These are phyloP conservation scores for Cylindrotheca closterium DNA, from an alignment of 108 stramenopile species.

Conservation along the genomic window DNA sequence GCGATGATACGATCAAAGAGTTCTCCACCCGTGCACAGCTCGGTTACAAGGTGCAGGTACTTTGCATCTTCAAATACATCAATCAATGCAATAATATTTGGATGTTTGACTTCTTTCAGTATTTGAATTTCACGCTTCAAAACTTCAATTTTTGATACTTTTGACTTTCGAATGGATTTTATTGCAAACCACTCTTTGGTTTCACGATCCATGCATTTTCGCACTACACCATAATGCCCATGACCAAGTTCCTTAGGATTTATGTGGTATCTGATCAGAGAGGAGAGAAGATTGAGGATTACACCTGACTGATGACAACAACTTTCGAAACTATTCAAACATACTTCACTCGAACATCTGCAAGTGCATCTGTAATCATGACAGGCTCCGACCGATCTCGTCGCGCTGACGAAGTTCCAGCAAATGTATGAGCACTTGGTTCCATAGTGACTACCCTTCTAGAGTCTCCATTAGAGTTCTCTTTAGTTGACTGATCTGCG, in stretches of 20 bases:
- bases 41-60: conserved; percentile 86
- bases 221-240: conserved; percentile 90
- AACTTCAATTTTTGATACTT: conserved; percentile 87
- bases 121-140: conserved; percentile 86
- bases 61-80: conserved; percentile 91
- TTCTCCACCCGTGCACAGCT: conserved; percentile 96
- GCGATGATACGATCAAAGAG: conserved; percentile 90
- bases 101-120: conserved; percentile 85
- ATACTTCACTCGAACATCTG: conserved; percentile 73
- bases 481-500: not conserved
- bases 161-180: conserved; percentile 86
- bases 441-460: conserved; percentile 21
- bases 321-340: not conserved
- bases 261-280: conserved; percentile 64
- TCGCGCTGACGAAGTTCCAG: conserved; percentile 11
- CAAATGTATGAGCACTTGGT: conserved; percentile 23
- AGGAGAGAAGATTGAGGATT: not conserved
- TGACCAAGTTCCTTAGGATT: conserved; percentile 87
- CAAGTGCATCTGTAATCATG: conserved; percentile 78
- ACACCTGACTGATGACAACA: not conserved
- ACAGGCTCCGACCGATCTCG: conserved; percentile 41
- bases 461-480: not conserved
- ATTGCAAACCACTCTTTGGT: conserved; percentile 87
- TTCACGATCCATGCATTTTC: conserved; percentile 88
- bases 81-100: conserved; percentile 84